These are phyloP conservation scores for Erodium moschatum DNA, from an alignment of 441 rosid species.

Conservation along the genomic window DNA sequence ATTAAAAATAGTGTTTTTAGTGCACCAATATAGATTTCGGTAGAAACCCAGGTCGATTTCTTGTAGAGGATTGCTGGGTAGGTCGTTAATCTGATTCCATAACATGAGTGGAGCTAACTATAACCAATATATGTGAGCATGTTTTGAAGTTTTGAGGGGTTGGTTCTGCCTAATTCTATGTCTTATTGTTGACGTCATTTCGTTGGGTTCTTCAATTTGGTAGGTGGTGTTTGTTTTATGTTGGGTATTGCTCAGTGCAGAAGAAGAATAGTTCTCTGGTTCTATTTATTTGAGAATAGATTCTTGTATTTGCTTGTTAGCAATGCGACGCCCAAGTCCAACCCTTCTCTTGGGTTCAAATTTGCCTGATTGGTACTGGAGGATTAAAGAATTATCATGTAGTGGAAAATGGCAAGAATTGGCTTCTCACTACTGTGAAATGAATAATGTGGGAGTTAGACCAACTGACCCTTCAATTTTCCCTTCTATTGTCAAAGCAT, in stretches of 20 bases:
- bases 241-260: not conserved
- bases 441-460: slow-evolving; percentile 31
- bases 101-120: not conserved
- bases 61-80: not conserved
- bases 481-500: slow-evolving; percentile 50
- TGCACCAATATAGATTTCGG: not conserved
- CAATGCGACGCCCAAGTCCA: not conserved
- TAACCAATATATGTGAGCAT: not conserved
- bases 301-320: not conserved
- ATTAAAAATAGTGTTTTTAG: not conserved
- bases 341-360: not conserved
- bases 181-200: not conserved
- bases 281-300: not conserved
- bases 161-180: not conserved
- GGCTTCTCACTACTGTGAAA: slow-evolving; percentile 32
- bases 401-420: slow-evolving; percentile 49
- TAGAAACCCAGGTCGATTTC: not conserved
- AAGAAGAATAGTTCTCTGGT: not conserved
- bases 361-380: slow-evolving; percentile 28
- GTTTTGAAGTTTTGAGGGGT: not conserved
- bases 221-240: not conserved
- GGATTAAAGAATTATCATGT: slow-evolving; percentile 38
- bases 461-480: slow-evolving; percentile 37
- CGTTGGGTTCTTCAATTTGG: not conserved
- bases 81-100: not conserved